Conservation (phyloP, 106 monocot genomes). For the Platanthera guangdongensis region DNA sequence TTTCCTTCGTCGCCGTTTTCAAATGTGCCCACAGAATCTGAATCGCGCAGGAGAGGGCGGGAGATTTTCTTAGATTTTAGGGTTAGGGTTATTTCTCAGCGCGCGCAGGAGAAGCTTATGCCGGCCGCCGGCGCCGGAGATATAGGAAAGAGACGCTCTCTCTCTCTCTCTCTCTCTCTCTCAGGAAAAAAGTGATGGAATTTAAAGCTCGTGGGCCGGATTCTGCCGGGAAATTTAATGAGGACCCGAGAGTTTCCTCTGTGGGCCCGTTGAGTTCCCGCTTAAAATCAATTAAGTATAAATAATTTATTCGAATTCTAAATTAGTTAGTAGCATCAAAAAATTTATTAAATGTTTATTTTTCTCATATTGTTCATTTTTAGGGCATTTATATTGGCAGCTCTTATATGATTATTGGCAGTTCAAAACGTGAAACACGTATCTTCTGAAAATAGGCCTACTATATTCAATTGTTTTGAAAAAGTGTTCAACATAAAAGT, state of each 20-base stretch:
- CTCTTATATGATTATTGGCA: no score
- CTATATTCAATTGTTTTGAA: no score
- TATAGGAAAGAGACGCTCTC: neutral
- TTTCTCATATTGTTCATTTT: no score
- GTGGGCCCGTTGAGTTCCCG: no score
- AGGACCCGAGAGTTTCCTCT: neutral
- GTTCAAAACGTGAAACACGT: no score
- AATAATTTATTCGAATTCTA: no score
- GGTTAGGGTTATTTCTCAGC: neutral
- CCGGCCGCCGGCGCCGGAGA: neutral
- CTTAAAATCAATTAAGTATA: no score
- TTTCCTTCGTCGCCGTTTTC: neutral
- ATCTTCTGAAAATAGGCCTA: no score
- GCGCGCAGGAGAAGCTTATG: neutral
- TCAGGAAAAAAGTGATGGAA: constrained; percentile 3
- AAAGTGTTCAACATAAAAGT: no score
- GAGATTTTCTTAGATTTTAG: neutral
- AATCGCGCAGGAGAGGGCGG: neutral
- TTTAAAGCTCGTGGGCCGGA: neutral
- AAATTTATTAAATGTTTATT: no score
- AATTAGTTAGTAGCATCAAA: no score
- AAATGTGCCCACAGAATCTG: neutral
- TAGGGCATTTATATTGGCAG: no score
- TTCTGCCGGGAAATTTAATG: constrained; percentile 8
- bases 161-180: neutral